Evolutionary conservation across 345 rosid species (phyloP).

Genomic region (Populus alba): DNA sequence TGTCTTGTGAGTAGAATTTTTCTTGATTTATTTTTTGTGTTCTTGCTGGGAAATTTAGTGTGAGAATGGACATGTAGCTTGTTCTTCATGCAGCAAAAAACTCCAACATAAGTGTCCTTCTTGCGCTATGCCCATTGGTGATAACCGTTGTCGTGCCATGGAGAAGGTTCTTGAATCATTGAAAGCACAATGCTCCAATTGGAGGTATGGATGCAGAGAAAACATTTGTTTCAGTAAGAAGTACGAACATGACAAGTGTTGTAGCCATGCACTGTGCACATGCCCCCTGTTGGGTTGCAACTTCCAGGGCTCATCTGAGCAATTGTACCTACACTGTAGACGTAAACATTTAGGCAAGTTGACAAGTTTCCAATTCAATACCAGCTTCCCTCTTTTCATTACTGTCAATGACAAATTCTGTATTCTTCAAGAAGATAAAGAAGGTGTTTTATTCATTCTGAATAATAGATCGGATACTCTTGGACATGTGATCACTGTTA

Average conservation of each 20-base stretch:
- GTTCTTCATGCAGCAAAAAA: not conserved
- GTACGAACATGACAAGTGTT: conserved; percentile 29
- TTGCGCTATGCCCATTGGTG: conserved; percentile 20
- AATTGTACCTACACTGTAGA: conserved; percentile 28
- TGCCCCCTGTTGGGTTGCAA: conserved; percentile 43
- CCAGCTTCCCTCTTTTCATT: not conserved
- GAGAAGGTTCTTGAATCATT: conserved; percentile 37
- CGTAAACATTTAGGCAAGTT: conserved; percentile 23
- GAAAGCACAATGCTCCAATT: conserved; percentile 26
- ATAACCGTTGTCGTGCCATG: conserved; percentile 24
- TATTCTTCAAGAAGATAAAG: conserved; percentile 25
- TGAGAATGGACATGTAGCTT: conserved; percentile 13
- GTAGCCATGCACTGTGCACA: conserved; percentile 28
- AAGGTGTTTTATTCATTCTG: conserved; percentile 22
- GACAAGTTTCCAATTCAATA: not conserved
- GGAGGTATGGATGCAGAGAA: conserved; percentile 32
- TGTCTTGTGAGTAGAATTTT: not conserved
- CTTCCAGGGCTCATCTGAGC: conserved; percentile 21
- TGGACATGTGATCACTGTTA: conserved; percentile 25
- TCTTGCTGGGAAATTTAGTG: conserved; percentile 11
- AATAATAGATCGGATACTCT: not conserved
- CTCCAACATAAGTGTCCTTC: conserved; percentile 4
- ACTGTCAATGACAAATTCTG: conserved; percentile 7
- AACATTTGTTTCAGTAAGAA: conserved; percentile 17
- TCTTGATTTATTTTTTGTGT: not conserved